A percentile compares a stretch with the other conserved stretches of the same genome.
Conservation (phyloP, 2,329 filamentous ascomycete genomes). For the Emmonsia crescens region DNA sequence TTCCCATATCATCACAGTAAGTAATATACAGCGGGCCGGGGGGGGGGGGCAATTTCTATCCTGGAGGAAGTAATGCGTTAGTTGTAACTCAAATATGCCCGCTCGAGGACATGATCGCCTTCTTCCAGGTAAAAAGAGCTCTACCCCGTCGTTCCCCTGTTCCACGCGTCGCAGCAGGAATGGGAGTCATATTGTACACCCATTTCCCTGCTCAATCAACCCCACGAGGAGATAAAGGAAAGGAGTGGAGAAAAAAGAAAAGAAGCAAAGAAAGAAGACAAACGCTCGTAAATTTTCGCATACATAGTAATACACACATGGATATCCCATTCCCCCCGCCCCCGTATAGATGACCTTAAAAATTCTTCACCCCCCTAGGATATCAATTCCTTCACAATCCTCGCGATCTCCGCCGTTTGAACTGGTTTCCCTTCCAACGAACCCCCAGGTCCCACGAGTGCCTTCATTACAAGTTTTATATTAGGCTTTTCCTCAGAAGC, state of each 20-base stretch:
- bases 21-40: neutral
- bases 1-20: neutral
- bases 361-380: constrained; percentile 8
- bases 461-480: constrained; percentile 32
- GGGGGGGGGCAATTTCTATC: neutral
- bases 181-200: neutral
- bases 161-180: no score
- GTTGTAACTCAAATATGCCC: neutral
- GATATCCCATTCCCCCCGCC: neutral
- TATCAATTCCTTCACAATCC: constrained; percentile 29
- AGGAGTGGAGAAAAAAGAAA: neutral
- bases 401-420: constrained; percentile 32
- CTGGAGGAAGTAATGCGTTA: neutral
- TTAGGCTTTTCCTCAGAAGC: constrained; percentile 26
- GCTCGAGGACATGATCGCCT: neutral
- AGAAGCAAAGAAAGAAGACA: neutral
- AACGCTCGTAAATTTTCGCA: neutral
- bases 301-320: neutral
- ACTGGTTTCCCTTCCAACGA: constrained; percentile 35
- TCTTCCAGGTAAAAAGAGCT: neutral
- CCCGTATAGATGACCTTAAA: no score
- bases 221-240: neutral
- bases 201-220: neutral
- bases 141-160: no score
- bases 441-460: constrained; percentile 32